Conservation (phyloP, 2,329 filamentous ascomycete genomes). For the Xylaria polymorpha region DNA sequence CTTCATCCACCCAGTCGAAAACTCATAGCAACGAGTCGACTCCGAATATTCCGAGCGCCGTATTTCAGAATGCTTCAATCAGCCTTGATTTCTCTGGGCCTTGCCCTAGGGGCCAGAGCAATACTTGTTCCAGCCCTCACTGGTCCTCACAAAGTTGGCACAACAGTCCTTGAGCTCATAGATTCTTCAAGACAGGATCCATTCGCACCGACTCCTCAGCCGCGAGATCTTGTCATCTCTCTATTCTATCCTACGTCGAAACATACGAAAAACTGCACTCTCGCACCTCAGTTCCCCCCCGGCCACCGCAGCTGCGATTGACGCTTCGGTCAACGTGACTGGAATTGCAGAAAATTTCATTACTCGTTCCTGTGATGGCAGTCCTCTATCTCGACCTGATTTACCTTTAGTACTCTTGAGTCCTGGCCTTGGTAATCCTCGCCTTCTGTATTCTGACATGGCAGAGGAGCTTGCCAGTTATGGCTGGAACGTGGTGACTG, state of each 20-base stretch:
- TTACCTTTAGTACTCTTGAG: slow-evolving; percentile 56
- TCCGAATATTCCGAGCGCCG: background rate
- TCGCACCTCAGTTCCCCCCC: slow-evolving; percentile 34
- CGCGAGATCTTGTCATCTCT: slow-evolving; percentile 42
- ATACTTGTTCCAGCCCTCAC: slow-evolving; percentile 32
- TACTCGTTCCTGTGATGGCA: slow-evolving; percentile 40
- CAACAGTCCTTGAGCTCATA: slow-evolving; percentile 40
- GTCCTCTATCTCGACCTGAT: slow-evolving; percentile 38
- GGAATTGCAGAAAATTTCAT: slow-evolving; percentile 31
- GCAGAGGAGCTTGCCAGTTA: slow-evolving; percentile 59
- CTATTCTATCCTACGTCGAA: slow-evolving; percentile 45
- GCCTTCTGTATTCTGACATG: slow-evolving; percentile 57
- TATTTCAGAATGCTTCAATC: slow-evolving; percentile 27
- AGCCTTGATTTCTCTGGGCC: slow-evolving; percentile 15
- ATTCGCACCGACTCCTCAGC: slow-evolving; percentile 38
- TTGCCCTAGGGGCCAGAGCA: slow-evolving; percentile 18
- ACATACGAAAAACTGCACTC: slow-evolving; percentile 22
- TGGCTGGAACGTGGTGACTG: slow-evolving; percentile 58
- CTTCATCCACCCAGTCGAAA: slow-evolving; percentile 6
- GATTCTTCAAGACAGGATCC: slow-evolving; percentile 42
- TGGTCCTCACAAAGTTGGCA: slow-evolving; percentile 43
- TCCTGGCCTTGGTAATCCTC: slow-evolving; percentile 57
- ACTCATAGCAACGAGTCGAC: background rate
- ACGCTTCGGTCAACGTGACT: slow-evolving; percentile 14
- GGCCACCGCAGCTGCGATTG: slow-evolving; percentile 27